Evolutionary conservation across 2,329 filamentous ascomycete species (phyloP).

Genomic region (Teratosphaeria nubilosa): DNA sequence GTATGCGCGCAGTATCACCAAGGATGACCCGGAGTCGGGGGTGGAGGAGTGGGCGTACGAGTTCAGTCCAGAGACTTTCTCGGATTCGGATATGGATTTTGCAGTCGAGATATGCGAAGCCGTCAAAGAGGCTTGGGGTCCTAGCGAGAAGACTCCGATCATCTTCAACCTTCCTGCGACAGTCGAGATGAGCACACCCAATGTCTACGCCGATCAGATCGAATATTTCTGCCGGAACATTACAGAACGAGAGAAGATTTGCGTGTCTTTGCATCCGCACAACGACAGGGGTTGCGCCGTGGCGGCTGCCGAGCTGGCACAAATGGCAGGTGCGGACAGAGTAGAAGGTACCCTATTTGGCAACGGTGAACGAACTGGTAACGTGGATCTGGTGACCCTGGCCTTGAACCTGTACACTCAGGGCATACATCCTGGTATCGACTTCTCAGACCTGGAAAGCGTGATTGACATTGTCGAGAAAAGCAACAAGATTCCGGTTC

Average conservation of each 20-base stretch:
- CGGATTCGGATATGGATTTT: slow-evolving; percentile 77
- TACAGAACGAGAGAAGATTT: slow-evolving; percentile 73
- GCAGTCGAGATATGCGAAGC: slow-evolving; percentile 77
- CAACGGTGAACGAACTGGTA: slow-evolving; percentile 91
- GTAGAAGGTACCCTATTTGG: slow-evolving; percentile 92
- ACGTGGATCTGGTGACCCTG: slow-evolving; percentile 87
- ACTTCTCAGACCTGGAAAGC: slow-evolving; percentile 79
- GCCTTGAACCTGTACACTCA: slow-evolving; percentile 93
- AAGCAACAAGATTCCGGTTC: slow-evolving; percentile 90
- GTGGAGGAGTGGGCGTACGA: slow-evolving; percentile 67
- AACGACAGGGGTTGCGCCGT: slow-evolving; percentile 88
- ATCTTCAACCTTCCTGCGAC: slow-evolving; percentile 97
- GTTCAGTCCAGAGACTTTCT: slow-evolving; percentile 83
- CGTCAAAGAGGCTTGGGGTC: slow-evolving; percentile 88
- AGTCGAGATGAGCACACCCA: slow-evolving; percentile 88
- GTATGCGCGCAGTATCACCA: slow-evolving; percentile 81
- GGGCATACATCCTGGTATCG: slow-evolving; percentile 71
- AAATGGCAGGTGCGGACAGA: slow-evolving; percentile 92
- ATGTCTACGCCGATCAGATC: slow-evolving; percentile 91
- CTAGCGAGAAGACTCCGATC: slow-evolving; percentile 66
- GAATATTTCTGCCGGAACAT: slow-evolving; percentile 91
- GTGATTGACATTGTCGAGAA: slow-evolving; percentile 85
- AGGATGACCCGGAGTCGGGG: slow-evolving; percentile 51
- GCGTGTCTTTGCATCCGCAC: slow-evolving; percentile 84
- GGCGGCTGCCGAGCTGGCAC: slow-evolving; percentile 80